Conservation (phyloP, 78 protist species). For the Dictyostelium brefeldianum region DNA sequence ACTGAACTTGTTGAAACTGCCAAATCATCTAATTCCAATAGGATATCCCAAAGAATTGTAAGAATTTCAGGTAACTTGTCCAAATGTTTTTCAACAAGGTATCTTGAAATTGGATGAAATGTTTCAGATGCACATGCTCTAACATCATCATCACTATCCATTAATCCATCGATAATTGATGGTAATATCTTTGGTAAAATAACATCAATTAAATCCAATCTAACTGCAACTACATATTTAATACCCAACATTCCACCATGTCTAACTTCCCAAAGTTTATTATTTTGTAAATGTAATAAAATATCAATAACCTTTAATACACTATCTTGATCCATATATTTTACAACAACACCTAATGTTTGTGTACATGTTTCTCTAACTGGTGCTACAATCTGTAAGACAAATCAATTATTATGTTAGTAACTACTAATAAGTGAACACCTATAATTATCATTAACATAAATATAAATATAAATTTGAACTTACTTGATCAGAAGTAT, state of each 20-base stretch:
- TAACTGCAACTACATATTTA: slow-evolving; percentile 80
- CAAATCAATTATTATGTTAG: too few relatives aligned
- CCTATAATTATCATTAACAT: too few relatives aligned
- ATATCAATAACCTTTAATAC: slow-evolving; percentile 33
- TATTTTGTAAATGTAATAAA: slow-evolving; percentile 51
- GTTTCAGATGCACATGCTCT: slow-evolving; percentile 79
- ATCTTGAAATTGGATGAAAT: slow-evolving; percentile 55
- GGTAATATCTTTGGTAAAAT: slow-evolving; percentile 31
- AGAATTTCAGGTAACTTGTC: slow-evolving; percentile 32
- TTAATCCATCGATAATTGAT: slow-evolving; percentile 28
- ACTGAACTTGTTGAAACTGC: slow-evolving; percentile 75
- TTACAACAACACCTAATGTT: slow-evolving; percentile 83
- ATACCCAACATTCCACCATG: slow-evolving; percentile 83
- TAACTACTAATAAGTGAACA: too few relatives aligned
- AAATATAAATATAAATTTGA: background rate
- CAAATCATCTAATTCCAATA: slow-evolving; percentile 79
- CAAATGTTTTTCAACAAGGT: slow-evolving; percentile 8
- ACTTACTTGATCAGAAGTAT: slow-evolving; percentile 85
- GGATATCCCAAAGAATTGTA: slow-evolving; percentile 79
- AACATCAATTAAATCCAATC: slow-evolving; percentile 66
- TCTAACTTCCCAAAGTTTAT: slow-evolving; percentile 82
- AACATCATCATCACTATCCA: slow-evolving; percentile 84
- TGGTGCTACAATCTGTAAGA: slow-evolving; percentile 94
- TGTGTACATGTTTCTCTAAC: slow-evolving; percentile 96
- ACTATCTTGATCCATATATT: slow-evolving; percentile 40